Percentiles rank a stretch among this genome's conserved stretches.
Conservation (phyloP, 1,284 basidiomycete genomes). For the Porodaedalea pini region DNA sequence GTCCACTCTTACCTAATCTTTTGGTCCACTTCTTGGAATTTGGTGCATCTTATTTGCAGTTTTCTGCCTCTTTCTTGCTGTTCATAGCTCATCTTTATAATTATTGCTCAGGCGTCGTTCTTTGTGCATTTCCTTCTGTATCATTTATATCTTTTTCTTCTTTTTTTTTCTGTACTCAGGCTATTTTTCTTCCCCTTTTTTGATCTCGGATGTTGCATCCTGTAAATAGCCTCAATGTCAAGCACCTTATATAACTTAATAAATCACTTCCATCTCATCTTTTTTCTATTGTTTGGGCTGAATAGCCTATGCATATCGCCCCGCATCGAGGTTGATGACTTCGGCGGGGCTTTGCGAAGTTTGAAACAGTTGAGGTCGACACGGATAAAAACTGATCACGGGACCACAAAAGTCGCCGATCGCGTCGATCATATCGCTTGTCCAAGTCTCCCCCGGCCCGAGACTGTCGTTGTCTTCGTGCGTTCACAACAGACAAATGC, state of each 20-base stretch:
- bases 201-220: too few relatives aligned
- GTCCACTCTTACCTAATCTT: neutral
- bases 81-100: neutral
- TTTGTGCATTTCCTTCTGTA: neutral
- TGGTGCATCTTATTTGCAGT: neutral
- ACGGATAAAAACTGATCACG: too few relatives aligned
- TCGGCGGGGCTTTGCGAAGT: too few relatives aligned
- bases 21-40: neutral
- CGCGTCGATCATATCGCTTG: neutral
- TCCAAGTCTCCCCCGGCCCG: too few relatives aligned
- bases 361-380: too few relatives aligned
- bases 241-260: neutral
- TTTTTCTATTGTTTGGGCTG: too few relatives aligned
- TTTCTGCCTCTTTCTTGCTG: neutral
- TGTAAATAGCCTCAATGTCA: neutral
- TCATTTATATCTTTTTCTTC: neutral
- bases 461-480: too few relatives aligned
- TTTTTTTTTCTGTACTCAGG: neutral
- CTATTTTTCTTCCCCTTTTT: neutral
- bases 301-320: too few relatives aligned
- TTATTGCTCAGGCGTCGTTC: neutral
- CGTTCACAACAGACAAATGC: too few relatives aligned
- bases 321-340: too few relatives aligned
- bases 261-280: neutral
- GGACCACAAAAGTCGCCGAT: too few relatives aligned